phyloP scores from a whole-genome alignment of 2,329 filamentous ascomycete genomes.

The Cladosporium sp. region DNA sequence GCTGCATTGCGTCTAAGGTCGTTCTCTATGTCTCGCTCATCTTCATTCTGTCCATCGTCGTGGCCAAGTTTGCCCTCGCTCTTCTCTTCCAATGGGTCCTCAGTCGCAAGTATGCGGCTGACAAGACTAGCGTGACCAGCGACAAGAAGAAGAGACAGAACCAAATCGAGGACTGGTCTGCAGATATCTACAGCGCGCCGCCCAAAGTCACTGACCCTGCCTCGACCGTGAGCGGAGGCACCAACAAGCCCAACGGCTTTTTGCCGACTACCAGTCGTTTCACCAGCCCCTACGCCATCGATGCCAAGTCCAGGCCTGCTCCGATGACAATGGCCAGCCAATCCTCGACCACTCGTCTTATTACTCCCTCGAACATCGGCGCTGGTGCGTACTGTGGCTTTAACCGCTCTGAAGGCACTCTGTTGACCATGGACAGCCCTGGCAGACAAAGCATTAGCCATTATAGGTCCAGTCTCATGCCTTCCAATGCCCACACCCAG shows the following conservation, averaged over 20 bases:
- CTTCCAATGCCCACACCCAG: constrained; percentile 29
- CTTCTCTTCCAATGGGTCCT: constrained; percentile 96
- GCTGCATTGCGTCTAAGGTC: constrained; percentile 94
- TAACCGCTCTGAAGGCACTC: constrained; percentile 52
- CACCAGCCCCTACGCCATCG: constrained; percentile 78
- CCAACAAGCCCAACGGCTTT: constrained; percentile 79
- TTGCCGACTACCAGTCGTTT: constrained; percentile 92
- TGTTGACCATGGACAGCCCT: constrained; percentile 39
- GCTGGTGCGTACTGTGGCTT: constrained; percentile 62
- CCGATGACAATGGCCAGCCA: constrained; percentile 97
- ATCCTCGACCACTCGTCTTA: constrained; percentile 63
- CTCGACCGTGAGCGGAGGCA: constrained; percentile 58
- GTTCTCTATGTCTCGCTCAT: constrained; percentile 89
- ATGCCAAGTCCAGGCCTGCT: constrained; percentile 49
- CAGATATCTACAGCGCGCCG: constrained; percentile 92
- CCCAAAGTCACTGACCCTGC: constrained; percentile 71
- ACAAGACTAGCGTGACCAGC: constrained; percentile 75
- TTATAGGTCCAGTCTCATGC: constrained; percentile 15
- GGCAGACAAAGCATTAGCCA: constrained; percentile 16
- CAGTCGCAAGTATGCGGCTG: constrained; percentile 73
- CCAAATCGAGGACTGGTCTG: constrained; percentile 96
- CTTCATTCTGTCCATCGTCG: constrained; percentile 85
- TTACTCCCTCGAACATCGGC: constrained; percentile 46
- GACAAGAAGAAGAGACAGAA: constrained; percentile 78
- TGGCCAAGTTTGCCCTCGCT: constrained; percentile 80